Evolutionary conservation across 768 basidiomycete species (phyloP), one percentile per base, ranked within the genome.

Genomic region (Lactarius sanguifluus): DNA sequence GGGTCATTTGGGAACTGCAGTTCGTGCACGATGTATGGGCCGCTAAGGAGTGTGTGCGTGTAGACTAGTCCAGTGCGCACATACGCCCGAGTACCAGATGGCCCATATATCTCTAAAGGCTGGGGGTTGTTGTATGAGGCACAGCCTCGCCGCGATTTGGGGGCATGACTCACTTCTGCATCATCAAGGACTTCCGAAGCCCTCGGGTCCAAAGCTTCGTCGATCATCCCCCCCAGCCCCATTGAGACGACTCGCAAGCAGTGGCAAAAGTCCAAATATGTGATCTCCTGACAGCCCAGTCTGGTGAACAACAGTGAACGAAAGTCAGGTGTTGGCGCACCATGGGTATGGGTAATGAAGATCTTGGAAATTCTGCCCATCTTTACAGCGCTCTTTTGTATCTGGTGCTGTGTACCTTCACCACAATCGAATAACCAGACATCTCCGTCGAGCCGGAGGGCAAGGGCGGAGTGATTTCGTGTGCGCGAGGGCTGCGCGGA

Each of bases 341-440:
- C 92, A 77, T 95, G 94, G 0, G 90, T 90, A 77, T 96, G 94
- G 1, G 94, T 94, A 66, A 95, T 86, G 74, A 94, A 94, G 32
- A 96, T 85, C 75, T 92, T 93, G 66, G 84, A 82, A 57, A 94
- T 88, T 72, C 76, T 87, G 36, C 91, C 88, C 86, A 92, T 89
- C 75, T 86, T 90, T n/a, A 94, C 81, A 1, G 63, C 70, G 67
- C 88, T 90, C 74, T 82, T 85, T 75, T 92, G 90, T 5, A 93
- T 71, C 71, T 86, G 91, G 71, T 89, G 85, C 71, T 92, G 91
- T 3, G 91, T 92, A 16, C 86, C 90, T 76, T 93, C 91, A 25
- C 91, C 91, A 74, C 91, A 93, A 73, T 93, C 91, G 71, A 93
- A 92, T 8, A 93, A 75, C 91, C 91, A 93, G 63, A 91, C 85